These are phyloP conservation scores for Xanthoconium separans DNA, from an alignment of 1,284 basidiomycete species.

Conservation along the genomic window DNA sequence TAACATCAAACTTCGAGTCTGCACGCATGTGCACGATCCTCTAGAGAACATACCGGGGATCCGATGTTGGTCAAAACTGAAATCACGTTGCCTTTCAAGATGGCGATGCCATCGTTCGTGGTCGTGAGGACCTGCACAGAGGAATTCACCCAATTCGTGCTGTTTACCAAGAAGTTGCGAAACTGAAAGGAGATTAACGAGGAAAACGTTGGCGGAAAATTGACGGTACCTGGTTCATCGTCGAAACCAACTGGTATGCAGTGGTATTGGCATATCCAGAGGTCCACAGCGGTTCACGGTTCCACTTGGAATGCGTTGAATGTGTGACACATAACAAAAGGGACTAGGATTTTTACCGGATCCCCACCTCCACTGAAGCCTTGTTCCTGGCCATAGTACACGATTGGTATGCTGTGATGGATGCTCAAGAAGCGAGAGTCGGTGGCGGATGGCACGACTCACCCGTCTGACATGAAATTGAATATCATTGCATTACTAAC, in stretches of 20 bases:
- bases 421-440: conserved; percentile 26
- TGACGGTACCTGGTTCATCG: conserved; percentile 57
- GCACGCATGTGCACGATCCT: background rate
- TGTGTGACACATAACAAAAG: background rate
- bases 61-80: conserved; percentile 77
- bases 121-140: conserved; percentile 56
- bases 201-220: background rate
- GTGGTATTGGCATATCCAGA: conserved; percentile 63
- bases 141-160: conserved; percentile 60
- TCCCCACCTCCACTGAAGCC: conserved; percentile 57
- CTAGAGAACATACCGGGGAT: conserved; percentile 53
- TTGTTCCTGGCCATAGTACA: conserved; percentile 84
- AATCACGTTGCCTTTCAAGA: conserved; percentile 72
- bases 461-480: conserved; percentile 64
- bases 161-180: conserved; percentile 69
- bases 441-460: conserved; percentile 16
- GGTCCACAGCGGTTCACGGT: conserved; percentile 78
- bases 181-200: conserved; percentile 38
- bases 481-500: conserved; percentile 65
- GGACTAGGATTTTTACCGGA: conserved; percentile 42
- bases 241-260: conserved; percentile 59
- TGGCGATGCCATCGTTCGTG: conserved; percentile 60
- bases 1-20: background rate
- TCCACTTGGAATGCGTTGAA: conserved; percentile 42
- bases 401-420: conserved; percentile 58